Evolutionary conservation across 768 basidiomycete species (phyloP).

Genomic region (Tylopilus felleus): DNA sequence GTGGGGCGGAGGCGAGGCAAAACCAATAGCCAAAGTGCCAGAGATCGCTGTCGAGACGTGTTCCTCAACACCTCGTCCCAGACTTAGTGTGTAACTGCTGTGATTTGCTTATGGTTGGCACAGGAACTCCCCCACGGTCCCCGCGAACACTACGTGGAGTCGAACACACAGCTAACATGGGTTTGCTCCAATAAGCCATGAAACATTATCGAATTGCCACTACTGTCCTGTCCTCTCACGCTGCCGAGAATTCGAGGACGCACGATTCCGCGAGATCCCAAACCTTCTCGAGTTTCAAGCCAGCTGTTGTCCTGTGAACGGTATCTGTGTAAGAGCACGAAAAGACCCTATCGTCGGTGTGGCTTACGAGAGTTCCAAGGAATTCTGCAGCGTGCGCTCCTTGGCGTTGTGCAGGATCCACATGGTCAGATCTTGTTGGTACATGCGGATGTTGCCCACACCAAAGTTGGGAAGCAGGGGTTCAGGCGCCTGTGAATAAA

Average conservation of each 20-base stretch:
- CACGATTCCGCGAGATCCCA: constrained; percentile 30
- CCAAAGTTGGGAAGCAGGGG: constrained; percentile 35
- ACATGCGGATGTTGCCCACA: constrained; percentile 26
- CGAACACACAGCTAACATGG: constrained; percentile 12
- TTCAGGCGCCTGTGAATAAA: constrained; percentile 29
- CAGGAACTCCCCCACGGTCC: too few species aligned
- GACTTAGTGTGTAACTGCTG: too few species aligned
- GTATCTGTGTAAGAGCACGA: constrained; percentile 4
- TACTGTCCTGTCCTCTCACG: constrained; percentile 4
- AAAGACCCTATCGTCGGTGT: background rate
- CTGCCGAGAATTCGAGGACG: constrained; percentile 24
- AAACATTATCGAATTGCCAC: background rate
- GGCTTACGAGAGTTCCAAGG: constrained; percentile 29
- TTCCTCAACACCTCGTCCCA: too few species aligned
- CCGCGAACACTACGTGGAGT: constrained; percentile 2
- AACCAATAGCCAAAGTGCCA: too few species aligned
- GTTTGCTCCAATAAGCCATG: background rate
- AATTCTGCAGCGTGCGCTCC: constrained; percentile 32
- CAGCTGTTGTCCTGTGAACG: constrained; percentile 10
- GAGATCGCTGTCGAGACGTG: too few species aligned
- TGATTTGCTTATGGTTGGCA: background rate
- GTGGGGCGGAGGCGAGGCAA: too few species aligned
- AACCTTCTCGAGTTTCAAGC: constrained; percentile 30
- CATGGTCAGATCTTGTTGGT: constrained; percentile 34
- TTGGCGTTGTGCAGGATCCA: constrained; percentile 29